Conservation (phyloP, 129 eudicot species). For the Artemisia argyi region DNA sequence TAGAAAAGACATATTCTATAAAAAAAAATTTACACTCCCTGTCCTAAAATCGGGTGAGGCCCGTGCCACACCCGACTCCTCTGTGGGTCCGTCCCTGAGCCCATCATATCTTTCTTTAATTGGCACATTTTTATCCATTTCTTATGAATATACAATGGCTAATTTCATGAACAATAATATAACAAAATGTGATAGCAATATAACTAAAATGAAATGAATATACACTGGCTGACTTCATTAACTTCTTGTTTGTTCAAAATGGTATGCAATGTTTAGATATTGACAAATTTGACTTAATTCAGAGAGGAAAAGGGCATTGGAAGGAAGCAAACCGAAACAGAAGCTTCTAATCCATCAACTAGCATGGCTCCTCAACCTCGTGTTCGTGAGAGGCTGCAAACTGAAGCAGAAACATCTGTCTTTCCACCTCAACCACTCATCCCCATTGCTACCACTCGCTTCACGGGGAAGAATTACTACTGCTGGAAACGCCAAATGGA, state of each 20-base stretch:
- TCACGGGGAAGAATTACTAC: constrained; percentile 68
- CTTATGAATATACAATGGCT: not conserved
- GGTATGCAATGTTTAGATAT: not conserved
- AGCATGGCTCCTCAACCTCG: constrained; percentile 3
- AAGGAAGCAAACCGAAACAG: constrained; percentile 40
- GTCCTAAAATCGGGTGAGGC: too few relatives aligned
- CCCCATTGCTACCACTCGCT: constrained; percentile 57
- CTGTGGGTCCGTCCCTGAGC: not conserved
- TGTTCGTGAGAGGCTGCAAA: too few relatives aligned
- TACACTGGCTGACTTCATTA: not conserved
- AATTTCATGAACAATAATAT: not conserved
- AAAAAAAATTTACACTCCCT: too few relatives aligned
- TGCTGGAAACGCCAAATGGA: constrained; percentile 75
- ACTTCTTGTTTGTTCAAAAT: not conserved
- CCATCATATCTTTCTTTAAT: not conserved
- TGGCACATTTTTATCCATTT: not conserved
- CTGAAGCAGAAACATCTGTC: constrained; percentile 25
- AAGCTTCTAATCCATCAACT: constrained; percentile 26
- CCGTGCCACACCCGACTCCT: too few relatives aligned
- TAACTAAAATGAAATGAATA: not conserved
- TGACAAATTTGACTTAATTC: constrained; percentile 10
- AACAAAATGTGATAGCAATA: not conserved
- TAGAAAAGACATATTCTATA: too few relatives aligned
- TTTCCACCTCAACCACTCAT: constrained; percentile 38
- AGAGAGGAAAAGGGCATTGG: constrained; percentile 33